Percentiles rank a stretch among this genome's conserved stretches.
phyloP scores from a whole-genome alignment of 2,329 filamentous ascomycete genomes.

The Trichophyton benhamiae region DNA sequence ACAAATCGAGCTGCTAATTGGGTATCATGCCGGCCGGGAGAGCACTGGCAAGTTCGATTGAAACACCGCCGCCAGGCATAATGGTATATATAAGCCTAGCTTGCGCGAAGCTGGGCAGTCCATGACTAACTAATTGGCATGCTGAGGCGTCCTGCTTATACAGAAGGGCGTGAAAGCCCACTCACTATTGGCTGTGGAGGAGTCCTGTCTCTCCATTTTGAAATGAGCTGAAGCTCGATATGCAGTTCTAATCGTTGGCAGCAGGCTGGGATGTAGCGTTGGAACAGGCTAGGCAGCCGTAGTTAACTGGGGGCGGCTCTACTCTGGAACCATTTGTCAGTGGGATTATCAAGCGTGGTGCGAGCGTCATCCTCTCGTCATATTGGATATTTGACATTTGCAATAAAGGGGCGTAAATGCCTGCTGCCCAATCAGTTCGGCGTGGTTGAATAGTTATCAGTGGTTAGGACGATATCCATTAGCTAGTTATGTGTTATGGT shows the following conservation, averaged over 20 bases:
- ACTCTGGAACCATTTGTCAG: too few species aligned
- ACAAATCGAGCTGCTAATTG: not conserved
- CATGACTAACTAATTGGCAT: not conserved
- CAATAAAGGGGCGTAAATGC: too few species aligned
- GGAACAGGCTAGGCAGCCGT: too few species aligned
- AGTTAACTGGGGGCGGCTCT: too few species aligned
- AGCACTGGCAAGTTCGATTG: not conserved
- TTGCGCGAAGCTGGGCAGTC: not conserved
- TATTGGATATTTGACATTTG: too few species aligned
- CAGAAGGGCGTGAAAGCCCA: not conserved
- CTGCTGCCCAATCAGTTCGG: too few species aligned
- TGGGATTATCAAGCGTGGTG: too few species aligned
- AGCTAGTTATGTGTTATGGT: too few species aligned
- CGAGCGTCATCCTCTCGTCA: too few species aligned
- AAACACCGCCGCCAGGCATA: not conserved
- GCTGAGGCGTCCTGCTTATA: not conserved
- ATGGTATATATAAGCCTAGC: not conserved
- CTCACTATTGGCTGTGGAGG: not conserved
- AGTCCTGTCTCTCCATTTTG: not conserved
- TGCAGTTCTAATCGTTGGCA: not conserved
- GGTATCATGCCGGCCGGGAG: not conserved
- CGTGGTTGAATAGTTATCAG: too few species aligned
- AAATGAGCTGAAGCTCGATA: not conserved
- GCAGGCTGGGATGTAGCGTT: not conserved
- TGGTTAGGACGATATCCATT: too few species aligned